Conservation (phyloP, 2,329 filamentous ascomycete genomes). For the Aspergillus texensis region DNA sequence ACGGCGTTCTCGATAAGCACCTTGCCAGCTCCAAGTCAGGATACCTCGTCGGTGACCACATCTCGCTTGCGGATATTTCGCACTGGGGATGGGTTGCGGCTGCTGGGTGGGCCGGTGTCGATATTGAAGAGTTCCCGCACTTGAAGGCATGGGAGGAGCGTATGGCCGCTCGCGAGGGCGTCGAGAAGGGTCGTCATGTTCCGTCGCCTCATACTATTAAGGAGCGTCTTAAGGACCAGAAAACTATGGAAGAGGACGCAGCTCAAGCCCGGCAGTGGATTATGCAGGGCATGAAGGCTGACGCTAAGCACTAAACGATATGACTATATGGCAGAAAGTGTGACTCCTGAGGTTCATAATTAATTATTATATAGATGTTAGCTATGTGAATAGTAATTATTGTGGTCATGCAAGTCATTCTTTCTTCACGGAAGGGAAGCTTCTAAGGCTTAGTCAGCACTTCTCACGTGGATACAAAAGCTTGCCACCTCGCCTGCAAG, state of each 20-base stretch:
- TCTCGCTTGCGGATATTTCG: slow-evolving; percentile 70
- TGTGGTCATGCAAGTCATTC: not conserved
- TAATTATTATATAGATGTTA: not conserved
- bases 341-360: not conserved
- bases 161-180: slow-evolving; percentile 68
- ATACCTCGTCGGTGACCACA: slow-evolving; percentile 55
- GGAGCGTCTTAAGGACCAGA: slow-evolving; percentile 60
- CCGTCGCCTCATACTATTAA: slow-evolving; percentile 65
- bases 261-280: slow-evolving; percentile 64
- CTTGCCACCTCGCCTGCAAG: slow-evolving; percentile 6
- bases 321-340: not conserved
- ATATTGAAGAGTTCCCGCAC: slow-evolving; percentile 74
- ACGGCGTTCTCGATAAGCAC: slow-evolving; percentile 74
- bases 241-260: slow-evolving; percentile 61
- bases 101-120: slow-evolving; percentile 63
- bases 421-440: not conserved
- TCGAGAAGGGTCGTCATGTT: slow-evolving; percentile 76
- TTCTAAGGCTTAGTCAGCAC: slow-evolving; percentile 1
- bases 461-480: slow-evolving; percentile 8
- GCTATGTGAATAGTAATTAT: not conserved
- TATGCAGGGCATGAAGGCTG: slow-evolving; percentile 68
- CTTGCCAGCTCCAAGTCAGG: slow-evolving; percentile 56
- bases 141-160: slow-evolving; percentile 77
- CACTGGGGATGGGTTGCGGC: slow-evolving; percentile 76
- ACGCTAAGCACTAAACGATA: slow-evolving; percentile 44